These are phyloP conservation scores for Paxillus ammoniavirescens DNA, from an alignment of 768 basidiomycete species.

Conservation along the genomic window DNA sequence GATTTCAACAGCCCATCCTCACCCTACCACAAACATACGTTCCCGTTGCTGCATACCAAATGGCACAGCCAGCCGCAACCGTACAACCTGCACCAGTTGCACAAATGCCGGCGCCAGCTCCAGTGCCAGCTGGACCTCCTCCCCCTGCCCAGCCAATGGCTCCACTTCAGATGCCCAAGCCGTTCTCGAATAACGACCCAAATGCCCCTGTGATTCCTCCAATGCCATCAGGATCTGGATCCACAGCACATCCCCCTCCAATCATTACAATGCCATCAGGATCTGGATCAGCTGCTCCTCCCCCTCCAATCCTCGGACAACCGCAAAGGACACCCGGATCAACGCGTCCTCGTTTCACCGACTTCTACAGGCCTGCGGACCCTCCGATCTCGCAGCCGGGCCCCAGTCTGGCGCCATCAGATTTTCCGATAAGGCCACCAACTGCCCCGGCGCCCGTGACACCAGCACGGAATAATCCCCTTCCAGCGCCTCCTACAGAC, in stretches of 20 bases:
- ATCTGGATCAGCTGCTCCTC: not conserved
- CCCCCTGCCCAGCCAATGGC: not conserved
- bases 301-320: conserved; percentile 16
- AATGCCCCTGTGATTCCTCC: conserved; percentile 15
- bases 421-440: conserved; percentile 5
- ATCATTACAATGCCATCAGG: conserved; percentile 9
- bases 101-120: conserved; percentile 16
- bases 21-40: conserved; percentile 27
- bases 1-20: conserved; percentile 26
- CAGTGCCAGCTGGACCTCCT: not conserved
- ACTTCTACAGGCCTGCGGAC: conserved; percentile 25
- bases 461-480: conserved; percentile 44
- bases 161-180: conserved; percentile 22
- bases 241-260: conserved; percentile 17
- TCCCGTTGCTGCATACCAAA: conserved; percentile 24
- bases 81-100: conserved; percentile 2
- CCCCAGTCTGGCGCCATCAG: not conserved
- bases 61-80: conserved; percentile 6
- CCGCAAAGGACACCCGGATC: conserved; percentile 10
- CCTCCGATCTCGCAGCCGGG: conserved; percentile 1
- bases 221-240: conserved; percentile 5
- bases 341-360: conserved; percentile 25
- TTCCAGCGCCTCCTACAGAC: conserved; percentile 62
- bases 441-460: conserved; percentile 7
- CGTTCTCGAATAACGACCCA: not conserved